phyloP scores from a whole-genome alignment of 352 stramenopile genomes.

The Phytophthora ohioensis region DNA sequence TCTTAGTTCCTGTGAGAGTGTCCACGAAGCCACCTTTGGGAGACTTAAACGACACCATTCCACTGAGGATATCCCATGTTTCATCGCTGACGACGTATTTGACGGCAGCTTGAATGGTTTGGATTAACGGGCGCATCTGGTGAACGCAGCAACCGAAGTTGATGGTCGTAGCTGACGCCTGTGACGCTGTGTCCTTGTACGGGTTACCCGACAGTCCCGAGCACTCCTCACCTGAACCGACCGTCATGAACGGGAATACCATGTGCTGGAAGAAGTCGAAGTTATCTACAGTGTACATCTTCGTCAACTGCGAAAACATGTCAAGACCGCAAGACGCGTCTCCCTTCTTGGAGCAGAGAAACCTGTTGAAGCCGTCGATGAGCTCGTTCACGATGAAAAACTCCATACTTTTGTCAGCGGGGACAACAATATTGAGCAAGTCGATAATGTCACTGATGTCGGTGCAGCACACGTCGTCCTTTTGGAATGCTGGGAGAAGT shows the following conservation, averaged over 20 bases:
- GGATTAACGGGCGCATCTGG: slow-evolving; percentile 55
- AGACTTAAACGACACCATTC: slow-evolving; percentile 52
- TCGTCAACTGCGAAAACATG: slow-evolving; percentile 56
- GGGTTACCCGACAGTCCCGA: slow-evolving; percentile 45
- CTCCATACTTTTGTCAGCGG: slow-evolving; percentile 41
- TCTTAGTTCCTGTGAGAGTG: slow-evolving; percentile 40
- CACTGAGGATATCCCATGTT: slow-evolving; percentile 50
- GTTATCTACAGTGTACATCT: slow-evolving; percentile 45
- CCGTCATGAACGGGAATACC: slow-evolving; percentile 59
- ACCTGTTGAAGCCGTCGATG: slow-evolving; percentile 60
- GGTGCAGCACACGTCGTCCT: slow-evolving; percentile 58
- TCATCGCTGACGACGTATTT: slow-evolving; percentile 45
- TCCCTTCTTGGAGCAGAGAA: slow-evolving; percentile 54
- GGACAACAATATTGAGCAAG: slow-evolving; percentile 58
- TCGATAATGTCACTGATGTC: slow-evolving; percentile 60
- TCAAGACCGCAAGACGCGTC: slow-evolving; percentile 49
- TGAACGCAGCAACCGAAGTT: slow-evolving; percentile 62
- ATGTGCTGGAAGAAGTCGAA: slow-evolving; percentile 63
- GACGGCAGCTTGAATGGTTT: slow-evolving; percentile 47
- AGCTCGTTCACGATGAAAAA: slow-evolving; percentile 63
- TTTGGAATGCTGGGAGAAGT: slow-evolving; percentile 41
- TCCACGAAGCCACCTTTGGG: slow-evolving; percentile 47
- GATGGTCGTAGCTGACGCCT: slow-evolving; percentile 41
- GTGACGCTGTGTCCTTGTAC: slow-evolving; percentile 50
- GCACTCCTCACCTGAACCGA: slow-evolving; percentile 44